Evolutionary conservation across 495 filamentous ascomycete species (phyloP).

Genomic region (Talaromyces stipitatus): DNA sequence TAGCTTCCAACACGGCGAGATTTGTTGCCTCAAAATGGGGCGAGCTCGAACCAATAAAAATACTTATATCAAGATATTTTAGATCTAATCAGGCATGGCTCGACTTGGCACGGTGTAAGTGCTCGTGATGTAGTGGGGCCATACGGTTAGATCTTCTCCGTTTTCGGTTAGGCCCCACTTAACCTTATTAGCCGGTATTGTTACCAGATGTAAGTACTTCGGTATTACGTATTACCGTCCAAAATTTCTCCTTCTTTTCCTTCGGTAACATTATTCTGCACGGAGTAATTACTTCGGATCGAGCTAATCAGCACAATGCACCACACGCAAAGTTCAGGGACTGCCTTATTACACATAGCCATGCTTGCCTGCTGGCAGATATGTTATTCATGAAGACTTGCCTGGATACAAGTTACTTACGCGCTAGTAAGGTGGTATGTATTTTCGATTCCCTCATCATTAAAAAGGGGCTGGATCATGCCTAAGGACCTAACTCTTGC

Average conservation of each 20-base stretch:
- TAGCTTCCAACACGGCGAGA: background rate
- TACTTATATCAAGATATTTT: background rate
- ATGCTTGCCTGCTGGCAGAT: too few species aligned
- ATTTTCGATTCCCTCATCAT: too few species aligned
- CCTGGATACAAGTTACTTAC: too few species aligned
- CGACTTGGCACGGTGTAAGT: background rate
- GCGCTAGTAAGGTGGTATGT: too few species aligned
- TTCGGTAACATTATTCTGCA: background rate
- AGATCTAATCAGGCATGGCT: background rate
- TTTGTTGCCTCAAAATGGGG: background rate
- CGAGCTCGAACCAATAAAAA: background rate
- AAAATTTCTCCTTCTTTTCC: background rate
- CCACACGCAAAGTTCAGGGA: too few species aligned
- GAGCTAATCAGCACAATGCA: too few species aligned
- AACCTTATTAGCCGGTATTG: background rate
- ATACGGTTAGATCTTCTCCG: background rate
- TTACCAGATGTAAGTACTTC: background rate
- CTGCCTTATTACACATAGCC: too few species aligned
- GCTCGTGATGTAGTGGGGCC: background rate
- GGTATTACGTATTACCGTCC: background rate
- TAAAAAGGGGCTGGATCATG: too few species aligned
- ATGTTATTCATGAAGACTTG: too few species aligned
- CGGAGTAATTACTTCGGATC: background rate
- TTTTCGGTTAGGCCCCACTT: background rate
- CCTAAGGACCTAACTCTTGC: too few species aligned